Evolutionary conservation across 495 filamentous ascomycete genomes (phyloP).

Genomic region (Penicillium coprophilum): DNA sequence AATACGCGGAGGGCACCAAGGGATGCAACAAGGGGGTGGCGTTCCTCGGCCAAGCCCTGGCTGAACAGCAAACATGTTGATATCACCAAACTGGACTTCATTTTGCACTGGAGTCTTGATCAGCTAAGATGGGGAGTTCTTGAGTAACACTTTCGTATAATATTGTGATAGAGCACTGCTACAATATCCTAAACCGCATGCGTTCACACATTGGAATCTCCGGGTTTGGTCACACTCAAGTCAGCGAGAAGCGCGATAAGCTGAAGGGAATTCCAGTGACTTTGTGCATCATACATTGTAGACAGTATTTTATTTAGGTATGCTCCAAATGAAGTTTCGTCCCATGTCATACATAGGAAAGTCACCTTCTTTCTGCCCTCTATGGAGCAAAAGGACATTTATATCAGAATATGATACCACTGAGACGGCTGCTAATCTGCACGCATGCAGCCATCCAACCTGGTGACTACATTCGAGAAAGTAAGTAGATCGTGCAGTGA

Average conservation of each 20-base stretch:
- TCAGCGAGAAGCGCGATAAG: too few relatives aligned
- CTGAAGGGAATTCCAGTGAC: too few relatives aligned
- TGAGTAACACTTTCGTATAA: background rate
- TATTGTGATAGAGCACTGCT: background rate
- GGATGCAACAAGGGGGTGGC: conserved; percentile 6
- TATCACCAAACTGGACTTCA: background rate
- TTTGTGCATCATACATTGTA: too few relatives aligned
- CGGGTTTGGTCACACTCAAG: too few relatives aligned
- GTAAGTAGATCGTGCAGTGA: background rate
- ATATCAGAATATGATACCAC: too few relatives aligned
- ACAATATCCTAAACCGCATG: background rate
- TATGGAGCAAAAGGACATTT: too few relatives aligned
- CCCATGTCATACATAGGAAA: too few relatives aligned
- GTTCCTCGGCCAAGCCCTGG: background rate
- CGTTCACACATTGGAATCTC: background rate
- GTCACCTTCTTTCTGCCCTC: too few relatives aligned
- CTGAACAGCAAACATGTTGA: background rate
- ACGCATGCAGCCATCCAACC: too few relatives aligned
- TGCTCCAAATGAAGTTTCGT: background rate
- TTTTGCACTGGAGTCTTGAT: background rate
- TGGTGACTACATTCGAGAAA: too few relatives aligned
- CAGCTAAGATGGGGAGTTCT: background rate
- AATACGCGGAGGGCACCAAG: conserved; percentile 25
- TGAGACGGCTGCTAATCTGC: too few relatives aligned
- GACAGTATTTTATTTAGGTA: too few relatives aligned